phyloP scores from a whole-genome alignment of 2,329 filamentous ascomycete species.

The Colletotrichum zoysiae region DNA sequence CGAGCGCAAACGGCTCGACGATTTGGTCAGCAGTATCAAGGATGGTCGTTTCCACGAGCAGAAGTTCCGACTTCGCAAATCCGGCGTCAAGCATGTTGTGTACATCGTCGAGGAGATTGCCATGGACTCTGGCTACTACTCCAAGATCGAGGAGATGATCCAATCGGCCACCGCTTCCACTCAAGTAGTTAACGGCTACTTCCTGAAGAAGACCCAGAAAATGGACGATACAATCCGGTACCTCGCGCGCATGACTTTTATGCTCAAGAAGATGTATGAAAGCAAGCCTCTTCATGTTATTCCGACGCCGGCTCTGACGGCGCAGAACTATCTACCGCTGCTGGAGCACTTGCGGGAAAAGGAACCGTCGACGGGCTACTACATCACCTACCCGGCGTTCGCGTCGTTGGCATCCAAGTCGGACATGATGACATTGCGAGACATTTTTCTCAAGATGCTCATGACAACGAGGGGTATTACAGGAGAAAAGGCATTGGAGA shows the following conservation, averaged over 20 bases:
- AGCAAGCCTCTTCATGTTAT: slow-evolving; percentile 70
- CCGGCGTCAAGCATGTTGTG: slow-evolving; percentile 80
- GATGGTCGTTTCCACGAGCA: slow-evolving; percentile 87
- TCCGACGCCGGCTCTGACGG: slow-evolving; percentile 72
- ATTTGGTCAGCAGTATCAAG: slow-evolving; percentile 83
- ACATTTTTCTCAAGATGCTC: slow-evolving; percentile 86
- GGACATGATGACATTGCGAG: slow-evolving; percentile 77
- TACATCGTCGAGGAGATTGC: slow-evolving; percentile 83
- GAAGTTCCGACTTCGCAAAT: slow-evolving; percentile 81
- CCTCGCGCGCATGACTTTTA: slow-evolving; percentile 76
- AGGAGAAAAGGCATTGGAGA: slow-evolving; percentile 82
- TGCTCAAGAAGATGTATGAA: slow-evolving; percentile 76
- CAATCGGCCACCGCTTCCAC: slow-evolving; percentile 81
- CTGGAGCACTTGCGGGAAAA: slow-evolving; percentile 69
- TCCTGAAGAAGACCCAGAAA: slow-evolving; percentile 80
- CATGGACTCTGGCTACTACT: slow-evolving; percentile 65
- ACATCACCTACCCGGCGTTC: slow-evolving; percentile 79
- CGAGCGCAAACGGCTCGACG: slow-evolving; percentile 84
- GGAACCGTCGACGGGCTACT: slow-evolving; percentile 64
- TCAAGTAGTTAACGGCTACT: slow-evolving; percentile 83
- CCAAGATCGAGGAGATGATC: slow-evolving; percentile 75
- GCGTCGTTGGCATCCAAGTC: slow-evolving; percentile 81
- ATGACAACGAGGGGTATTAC: slow-evolving; percentile 84
- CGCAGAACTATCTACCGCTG: slow-evolving; percentile 74
- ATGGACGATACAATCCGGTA: slow-evolving; percentile 85